Evolutionary conservation across 2,329 filamentous ascomycete species (phyloP), one percentile per base, ranked within the genome.

Genomic region (Sporothrix euskadiensis): DNA sequence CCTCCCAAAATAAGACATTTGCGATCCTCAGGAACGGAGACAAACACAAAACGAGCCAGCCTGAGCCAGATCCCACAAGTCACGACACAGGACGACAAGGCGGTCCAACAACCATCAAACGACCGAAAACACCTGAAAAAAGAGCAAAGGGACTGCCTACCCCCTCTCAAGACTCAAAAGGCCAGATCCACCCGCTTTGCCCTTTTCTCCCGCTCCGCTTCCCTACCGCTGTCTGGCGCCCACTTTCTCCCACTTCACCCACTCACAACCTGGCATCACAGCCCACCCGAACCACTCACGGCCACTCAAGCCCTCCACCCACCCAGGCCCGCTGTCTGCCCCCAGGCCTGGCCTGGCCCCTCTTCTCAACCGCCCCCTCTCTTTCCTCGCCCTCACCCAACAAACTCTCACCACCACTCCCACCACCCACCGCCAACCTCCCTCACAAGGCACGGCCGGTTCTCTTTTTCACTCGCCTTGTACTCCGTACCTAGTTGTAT

Each of bases 351-450:
- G 66, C 57, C 71, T 68, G 52, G 44, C 52, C 61, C n/a, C n/a
- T 49, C 63, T 71, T 61, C 69, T 71, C 69, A 73, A 73, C 69
- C 71, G 71, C 59, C 72, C 10, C 68, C 71, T 54, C 47, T 63
- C 63, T 59, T 63, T 57, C 54, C 32, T 49, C 35, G 35, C 35
- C 8, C 59, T 73, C 71, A 47, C 72, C 65, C 66, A 68, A 74
- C 59, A 69, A 72, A 69, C 70, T 66, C 30, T 47, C 65, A 65
- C 65, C 49, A 30, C 56, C 69, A 30, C 54, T 30, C 69, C 65
- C 49, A 30, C 56, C 69, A 30, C 54, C 32, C 69, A 44, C 54
- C 32, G 57, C 68, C 72, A 66, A 71, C 69, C 61, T 57, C 59
- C 61, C 47, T 57, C 56, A 8, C 10, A 7, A 10, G 30, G 44